Percentiles rank a stretch among this genome's conserved stretches.
These are phyloP conservation scores for Acephala macrosclerotiorum DNA, from an alignment of 2,329 filamentous ascomycete genomes.

Conservation along the genomic window DNA sequence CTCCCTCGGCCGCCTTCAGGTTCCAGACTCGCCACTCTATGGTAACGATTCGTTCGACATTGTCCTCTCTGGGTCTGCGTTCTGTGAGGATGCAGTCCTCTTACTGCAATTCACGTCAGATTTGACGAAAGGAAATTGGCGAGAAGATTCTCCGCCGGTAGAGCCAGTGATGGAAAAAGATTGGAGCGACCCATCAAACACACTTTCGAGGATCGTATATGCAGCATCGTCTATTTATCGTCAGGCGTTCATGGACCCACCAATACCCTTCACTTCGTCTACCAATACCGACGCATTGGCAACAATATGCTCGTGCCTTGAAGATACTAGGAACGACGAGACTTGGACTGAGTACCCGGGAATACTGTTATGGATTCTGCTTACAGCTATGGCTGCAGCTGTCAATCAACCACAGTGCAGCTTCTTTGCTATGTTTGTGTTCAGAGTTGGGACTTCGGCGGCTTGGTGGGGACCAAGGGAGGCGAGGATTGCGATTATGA, in stretches of 20 bases:
- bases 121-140: neutral
- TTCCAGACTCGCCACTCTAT: neutral
- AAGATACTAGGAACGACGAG: constrained; percentile 2
- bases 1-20: neutral
- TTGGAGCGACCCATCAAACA: neutral
- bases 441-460: constrained; percentile 10
- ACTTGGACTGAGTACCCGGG: constrained; percentile 9
- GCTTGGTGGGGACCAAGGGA: constrained; percentile 9
- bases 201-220: neutral
- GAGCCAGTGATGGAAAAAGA: neutral
- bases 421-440: constrained; percentile 14
- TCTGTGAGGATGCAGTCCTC: neutral
- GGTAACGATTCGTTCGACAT: neutral
- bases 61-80: neutral
- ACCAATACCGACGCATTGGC: neutral
- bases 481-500: constrained; percentile 4
- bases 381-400: constrained; percentile 6
- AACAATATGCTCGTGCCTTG: neutral
- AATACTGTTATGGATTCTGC: constrained; percentile 12
- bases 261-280: neutral
- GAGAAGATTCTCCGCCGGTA: neutral
- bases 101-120: neutral
- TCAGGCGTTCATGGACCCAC: neutral
- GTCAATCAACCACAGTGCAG: constrained; percentile 1
- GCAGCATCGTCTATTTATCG: constrained; percentile 9